Conservation (phyloP, 1,139 yeast genomes). For the Debaryomyces sp. region DNA sequence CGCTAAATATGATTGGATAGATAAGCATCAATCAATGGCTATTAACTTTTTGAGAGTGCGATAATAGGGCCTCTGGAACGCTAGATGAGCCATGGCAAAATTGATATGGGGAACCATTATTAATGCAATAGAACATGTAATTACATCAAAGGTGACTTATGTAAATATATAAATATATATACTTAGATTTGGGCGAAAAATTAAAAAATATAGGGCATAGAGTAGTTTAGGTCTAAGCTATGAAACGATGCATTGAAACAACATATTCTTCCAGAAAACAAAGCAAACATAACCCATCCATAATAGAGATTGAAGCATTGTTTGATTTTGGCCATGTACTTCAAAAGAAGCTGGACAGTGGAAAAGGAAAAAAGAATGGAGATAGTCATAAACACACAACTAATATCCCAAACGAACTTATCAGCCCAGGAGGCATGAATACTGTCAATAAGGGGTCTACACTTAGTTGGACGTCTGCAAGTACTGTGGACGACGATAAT, state of each 20-base stretch:
- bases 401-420: background rate
- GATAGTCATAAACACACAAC: background rate
- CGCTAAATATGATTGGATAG: constrained; percentile 6
- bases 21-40: constrained; percentile 5
- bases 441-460: background rate
- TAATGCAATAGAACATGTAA: constrained; percentile 1
- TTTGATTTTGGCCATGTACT: constrained; percentile 8
- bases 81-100: constrained; percentile 3
- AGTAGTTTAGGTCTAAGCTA: background rate
- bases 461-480: constrained; percentile 1
- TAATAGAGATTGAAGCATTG: constrained; percentile 7
- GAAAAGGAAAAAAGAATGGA: background rate
- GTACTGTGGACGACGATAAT: constrained; percentile 2
- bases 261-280: background rate
- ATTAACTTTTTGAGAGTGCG: constrained; percentile 1
- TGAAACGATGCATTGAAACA: constrained; percentile 3
- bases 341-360: background rate
- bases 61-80: background rate
- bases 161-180: background rate
- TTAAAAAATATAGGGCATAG: background rate
- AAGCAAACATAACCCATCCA: background rate
- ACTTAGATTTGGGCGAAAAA: background rate
- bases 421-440: background rate
- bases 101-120: constrained; percentile 3
- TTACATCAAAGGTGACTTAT: background rate